phyloP scores from a whole-genome alignment of 2,329 filamentous ascomycete genomes.

The Aureobasidium sp. region DNA sequence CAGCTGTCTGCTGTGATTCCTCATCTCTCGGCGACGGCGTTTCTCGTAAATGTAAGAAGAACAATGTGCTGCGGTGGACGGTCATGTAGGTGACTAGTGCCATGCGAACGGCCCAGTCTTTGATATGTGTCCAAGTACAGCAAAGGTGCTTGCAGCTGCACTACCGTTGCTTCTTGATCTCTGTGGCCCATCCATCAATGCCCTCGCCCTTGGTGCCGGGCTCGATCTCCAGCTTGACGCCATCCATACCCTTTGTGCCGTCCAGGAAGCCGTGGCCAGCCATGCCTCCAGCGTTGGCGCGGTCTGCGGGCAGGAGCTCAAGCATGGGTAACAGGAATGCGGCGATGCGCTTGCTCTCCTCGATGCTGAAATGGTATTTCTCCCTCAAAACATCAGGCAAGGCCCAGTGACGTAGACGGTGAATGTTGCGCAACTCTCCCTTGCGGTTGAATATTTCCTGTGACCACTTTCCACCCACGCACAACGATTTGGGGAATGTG shows the following conservation, averaged over 20 bases:
- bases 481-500: conserved; percentile 85
- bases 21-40: conserved; percentile 8
- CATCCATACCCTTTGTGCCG: conserved; percentile 82
- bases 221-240: conserved; percentile 62
- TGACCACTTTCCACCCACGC: conserved; percentile 89
- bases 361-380: conserved; percentile 89
- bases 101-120: neutral
- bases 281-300: conserved; percentile 96
- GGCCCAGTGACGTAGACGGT: conserved; percentile 91
- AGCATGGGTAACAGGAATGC: conserved; percentile 88
- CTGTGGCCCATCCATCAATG: conserved; percentile 86
- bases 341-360: conserved; percentile 69
- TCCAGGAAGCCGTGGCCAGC: conserved; percentile 73
- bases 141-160: conserved; percentile 3
- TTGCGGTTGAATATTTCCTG: conserved; percentile 99
- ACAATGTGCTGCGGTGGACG: neutral
- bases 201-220: conserved; percentile 81
- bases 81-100: neutral
- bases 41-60: conserved; percentile 8
- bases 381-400: conserved; percentile 85
- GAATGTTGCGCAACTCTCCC: conserved; percentile 94
- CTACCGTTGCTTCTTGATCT: conserved; percentile 72
- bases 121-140: neutral
- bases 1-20: neutral
- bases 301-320: conserved; percentile 75